Evolutionary conservation across 192 early-diverging fungal species (phyloP), one percentile per base, ranked within the genome.

Genomic region (Chytriomyces sp.): DNA sequence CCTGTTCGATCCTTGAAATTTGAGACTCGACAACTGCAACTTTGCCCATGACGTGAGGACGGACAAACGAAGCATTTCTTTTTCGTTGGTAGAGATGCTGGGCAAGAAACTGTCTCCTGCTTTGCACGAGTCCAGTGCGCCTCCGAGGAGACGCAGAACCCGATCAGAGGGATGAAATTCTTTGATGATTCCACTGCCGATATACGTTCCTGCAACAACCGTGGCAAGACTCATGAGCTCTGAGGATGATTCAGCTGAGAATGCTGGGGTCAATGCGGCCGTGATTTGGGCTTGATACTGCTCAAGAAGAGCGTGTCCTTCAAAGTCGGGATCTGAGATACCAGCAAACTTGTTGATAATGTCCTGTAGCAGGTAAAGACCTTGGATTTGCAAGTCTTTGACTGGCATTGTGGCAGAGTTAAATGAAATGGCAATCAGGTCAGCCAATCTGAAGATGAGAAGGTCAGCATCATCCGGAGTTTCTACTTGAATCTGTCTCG

Each of bases 221-320:
- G 93, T 93, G 45, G 93, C 95, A n/a, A 89, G 76, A 61, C 90
- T 89, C 2, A 90, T 85, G 28, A 95, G 86, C 64, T 94, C 91
- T 23, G 93, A 91, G 0, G 91, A 87, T 5, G 91, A 88, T 67
- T 96, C 93, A 0, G 87, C 78, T 6, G 88, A 86, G 71, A 96
- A 95, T 7, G 92, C 92, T 2, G 98, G 94, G 16, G 94, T 93
- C 50, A 99, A 86, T 3, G 97, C 95, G 2, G 97, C 92, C 43
- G 88, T 91, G 61, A 99, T 93, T 79, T 98, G 97, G 0, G 96
- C 83, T 53, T 96, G 93, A 81, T 97, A 98, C 68, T 98, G 95
- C 69, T 92, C 93, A 64, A 99, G 84, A 0, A 98, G 79, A 0
- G 92, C 85, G 61, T 92, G 89, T 50, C 91, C 96, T 16, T 91